Evolutionary conservation across 2,329 filamentous ascomycete species (phyloP).

Genomic region (Colletotrichum nymphaeae): DNA sequence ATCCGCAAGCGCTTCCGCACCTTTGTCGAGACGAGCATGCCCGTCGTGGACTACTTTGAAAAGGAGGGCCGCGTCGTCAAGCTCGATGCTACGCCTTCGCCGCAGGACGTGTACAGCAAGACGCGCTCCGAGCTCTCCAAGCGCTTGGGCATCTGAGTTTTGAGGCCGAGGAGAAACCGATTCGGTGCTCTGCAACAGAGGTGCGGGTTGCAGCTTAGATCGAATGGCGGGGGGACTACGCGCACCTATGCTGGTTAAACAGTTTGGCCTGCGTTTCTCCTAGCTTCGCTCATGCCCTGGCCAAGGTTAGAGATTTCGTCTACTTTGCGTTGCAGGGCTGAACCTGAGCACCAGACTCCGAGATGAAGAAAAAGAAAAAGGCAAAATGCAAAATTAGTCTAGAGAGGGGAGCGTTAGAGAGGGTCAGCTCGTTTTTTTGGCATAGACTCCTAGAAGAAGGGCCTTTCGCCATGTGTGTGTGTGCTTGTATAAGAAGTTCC

Average conservation of each 20-base stretch:
- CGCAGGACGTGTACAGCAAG: conserved; percentile 69
- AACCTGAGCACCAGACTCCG: no score
- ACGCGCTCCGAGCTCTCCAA: conserved; percentile 63
- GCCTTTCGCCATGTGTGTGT: background rate
- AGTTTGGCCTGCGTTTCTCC: no score
- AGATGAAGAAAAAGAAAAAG: background rate
- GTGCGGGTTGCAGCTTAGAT: background rate
- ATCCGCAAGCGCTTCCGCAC: conserved; percentile 97
- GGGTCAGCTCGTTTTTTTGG: background rate
- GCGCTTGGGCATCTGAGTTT: conserved; percentile 53
- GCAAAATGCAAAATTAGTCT: background rate
- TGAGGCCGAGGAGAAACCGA: conserved; percentile 35
- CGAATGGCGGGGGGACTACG: background rate
- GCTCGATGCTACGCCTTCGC: conserved; percentile 76
- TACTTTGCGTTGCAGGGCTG: background rate
- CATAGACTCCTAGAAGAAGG: background rate
- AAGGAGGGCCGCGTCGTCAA: conserved; percentile 82
- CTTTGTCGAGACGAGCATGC: conserved; percentile 97
- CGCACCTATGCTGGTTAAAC: no score
- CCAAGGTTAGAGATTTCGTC: no score
- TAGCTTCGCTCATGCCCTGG: no score
- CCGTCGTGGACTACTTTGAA: conserved; percentile 89
- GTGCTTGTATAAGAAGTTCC: background rate
- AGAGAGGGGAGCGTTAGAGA: background rate
- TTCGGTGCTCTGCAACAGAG: background rate